Conservation (phyloP, 768 basidiomycete species). For the Gloeophyllum trabeum region DNA sequence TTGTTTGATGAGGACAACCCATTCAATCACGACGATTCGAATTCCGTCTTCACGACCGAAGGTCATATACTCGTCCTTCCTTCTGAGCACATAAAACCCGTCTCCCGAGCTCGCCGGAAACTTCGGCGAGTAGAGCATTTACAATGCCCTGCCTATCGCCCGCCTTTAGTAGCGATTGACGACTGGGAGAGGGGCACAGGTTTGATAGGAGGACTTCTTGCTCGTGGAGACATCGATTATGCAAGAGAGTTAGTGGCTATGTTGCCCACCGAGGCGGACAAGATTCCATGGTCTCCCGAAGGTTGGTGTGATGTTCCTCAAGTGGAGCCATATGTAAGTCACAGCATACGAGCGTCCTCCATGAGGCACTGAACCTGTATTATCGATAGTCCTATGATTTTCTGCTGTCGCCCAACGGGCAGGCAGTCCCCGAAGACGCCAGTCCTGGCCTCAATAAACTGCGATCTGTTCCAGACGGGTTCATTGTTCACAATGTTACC, state of each 20-base stretch:
- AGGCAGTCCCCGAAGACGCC: slow-evolving; percentile 48
- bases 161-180: slow-evolving; percentile 25
- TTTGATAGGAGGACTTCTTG: slow-evolving; percentile 57
- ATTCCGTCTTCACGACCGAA: slow-evolving; percentile 91
- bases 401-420: slow-evolving; percentile 54
- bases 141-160: slow-evolving; percentile 64
- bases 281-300: slow-evolving; percentile 47
- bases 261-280: slow-evolving; percentile 34
- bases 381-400: slow-evolving; percentile 86
- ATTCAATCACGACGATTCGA: slow-evolving; percentile 65
- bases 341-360: background rate
- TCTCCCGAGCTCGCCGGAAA: slow-evolving; percentile 47
- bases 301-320: slow-evolving; percentile 72
- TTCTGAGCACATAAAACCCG: slow-evolving; percentile 36
- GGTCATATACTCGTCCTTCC: slow-evolving; percentile 79
- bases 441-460: slow-evolving; percentile 63
- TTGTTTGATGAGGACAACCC: slow-evolving; percentile 82
- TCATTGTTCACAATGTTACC: slow-evolving; percentile 62
- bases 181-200: slow-evolving; percentile 25
- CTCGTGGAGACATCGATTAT: slow-evolving; percentile 72
- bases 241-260: slow-evolving; percentile 58
- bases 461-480: slow-evolving; percentile 51
- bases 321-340: slow-evolving; percentile 56
- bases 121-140: slow-evolving; percentile 53
- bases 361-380: slow-evolving; percentile 1